Evolutionary conservation across 345 rosid genomes (phyloP).

Genomic region (Pelargonium nanum): DNA sequence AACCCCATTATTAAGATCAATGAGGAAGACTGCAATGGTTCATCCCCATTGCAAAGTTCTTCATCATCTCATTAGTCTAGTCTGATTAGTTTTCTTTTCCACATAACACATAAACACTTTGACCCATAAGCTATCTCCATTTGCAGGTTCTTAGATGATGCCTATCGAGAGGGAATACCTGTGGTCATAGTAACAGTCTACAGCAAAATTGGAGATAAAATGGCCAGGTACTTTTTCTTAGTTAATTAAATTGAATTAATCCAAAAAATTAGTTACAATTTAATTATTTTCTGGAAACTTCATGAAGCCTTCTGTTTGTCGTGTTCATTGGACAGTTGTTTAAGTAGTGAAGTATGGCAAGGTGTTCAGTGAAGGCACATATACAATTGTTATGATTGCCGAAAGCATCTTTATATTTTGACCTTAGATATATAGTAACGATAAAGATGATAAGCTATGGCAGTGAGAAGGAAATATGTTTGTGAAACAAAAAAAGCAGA

Average conservation of each 20-base stretch:
- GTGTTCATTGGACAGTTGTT: background rate
- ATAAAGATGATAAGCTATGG: no score
- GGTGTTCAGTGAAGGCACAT: background rate
- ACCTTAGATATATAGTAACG: background rate
- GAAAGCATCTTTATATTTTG: no score
- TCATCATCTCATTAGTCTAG: background rate
- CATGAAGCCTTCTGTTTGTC: background rate
- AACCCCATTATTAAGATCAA: background rate
- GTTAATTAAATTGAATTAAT: background rate
- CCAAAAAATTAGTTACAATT: background rate
- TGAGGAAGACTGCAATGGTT: background rate
- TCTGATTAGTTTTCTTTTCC: constrained; percentile 1
- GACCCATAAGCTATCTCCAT: constrained; percentile 4
- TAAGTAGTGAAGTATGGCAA: background rate
- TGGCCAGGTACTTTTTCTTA: constrained; percentile 42
- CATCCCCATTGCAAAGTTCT: background rate
- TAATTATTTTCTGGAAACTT: background rate
- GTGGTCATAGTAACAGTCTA: constrained; percentile 52
- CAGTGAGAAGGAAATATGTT: no score
- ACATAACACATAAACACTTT: background rate
- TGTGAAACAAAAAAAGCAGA: no score
- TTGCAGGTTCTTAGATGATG: constrained; percentile 74
- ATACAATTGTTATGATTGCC: background rate
- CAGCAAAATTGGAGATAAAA: constrained; percentile 60
- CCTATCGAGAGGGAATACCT: constrained; percentile 49